Percentiles rank a stretch among this genome's conserved stretches.
Evolutionary conservation across 2,329 filamentous ascomycete species (phyloP).

Genomic region (Akanthomyces uredinophilus): DNA sequence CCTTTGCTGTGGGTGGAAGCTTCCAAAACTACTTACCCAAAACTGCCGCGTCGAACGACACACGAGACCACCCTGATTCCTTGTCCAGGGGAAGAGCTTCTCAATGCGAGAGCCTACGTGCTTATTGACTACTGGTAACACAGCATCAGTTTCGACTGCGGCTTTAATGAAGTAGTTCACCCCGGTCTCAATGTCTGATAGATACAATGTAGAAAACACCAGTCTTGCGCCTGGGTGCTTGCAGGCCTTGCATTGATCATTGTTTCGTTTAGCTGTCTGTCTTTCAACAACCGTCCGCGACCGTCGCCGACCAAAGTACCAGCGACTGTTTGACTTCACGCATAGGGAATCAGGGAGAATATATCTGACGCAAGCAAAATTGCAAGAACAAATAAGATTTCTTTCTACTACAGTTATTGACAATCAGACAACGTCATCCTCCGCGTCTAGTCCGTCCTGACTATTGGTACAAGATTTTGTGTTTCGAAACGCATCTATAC

Average conservation of each 20-base stretch:
- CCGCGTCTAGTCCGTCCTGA: slow-evolving; percentile 35
- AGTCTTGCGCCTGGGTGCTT: not conserved
- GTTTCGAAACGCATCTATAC: slow-evolving; percentile 59
- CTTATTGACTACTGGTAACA: not conserved
- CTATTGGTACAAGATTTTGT: slow-evolving; percentile 40
- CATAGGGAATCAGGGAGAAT: not conserved
- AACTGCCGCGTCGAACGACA: slow-evolving; percentile 9
- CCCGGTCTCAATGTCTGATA: not conserved
- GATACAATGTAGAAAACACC: not conserved
- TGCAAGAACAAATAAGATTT: slow-evolving; percentile 20
- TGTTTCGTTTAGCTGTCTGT: not conserved
- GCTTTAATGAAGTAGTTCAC: not conserved
- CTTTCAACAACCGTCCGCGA: too few species aligned
- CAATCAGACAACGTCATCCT: slow-evolving; percentile 33
- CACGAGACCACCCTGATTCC: slow-evolving; percentile 11
- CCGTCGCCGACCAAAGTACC: not conserved
- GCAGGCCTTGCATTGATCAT: not conserved
- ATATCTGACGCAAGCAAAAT: not conserved
- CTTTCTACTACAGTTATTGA: slow-evolving; percentile 44
- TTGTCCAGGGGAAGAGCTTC: not conserved
- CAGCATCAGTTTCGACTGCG: not conserved
- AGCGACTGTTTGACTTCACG: not conserved
- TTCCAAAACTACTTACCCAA: slow-evolving; percentile 11
- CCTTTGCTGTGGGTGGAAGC: not conserved
- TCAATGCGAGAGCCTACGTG: not conserved